Base-by-base conservation (phyloP, 495 filamentous ascomycete genomes). In the Talaromyces ruber region DNA sequence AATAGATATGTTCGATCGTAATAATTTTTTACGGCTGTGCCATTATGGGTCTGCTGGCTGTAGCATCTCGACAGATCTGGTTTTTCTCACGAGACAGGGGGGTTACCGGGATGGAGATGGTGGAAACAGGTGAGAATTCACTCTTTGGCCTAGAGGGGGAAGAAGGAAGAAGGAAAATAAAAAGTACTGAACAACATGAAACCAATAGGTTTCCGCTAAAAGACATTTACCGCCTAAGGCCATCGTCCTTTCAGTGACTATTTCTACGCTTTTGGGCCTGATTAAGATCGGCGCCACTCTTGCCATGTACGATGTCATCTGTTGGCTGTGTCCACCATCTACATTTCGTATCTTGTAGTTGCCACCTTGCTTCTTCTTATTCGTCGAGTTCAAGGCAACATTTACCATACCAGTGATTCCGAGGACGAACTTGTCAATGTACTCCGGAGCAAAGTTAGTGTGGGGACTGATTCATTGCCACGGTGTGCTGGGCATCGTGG, bases 1-100 rank as follows among this genome's bases (percentile, higher is more conserved):
- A 2, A 79, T 76, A 39, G 72, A 78, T 84, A 73, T 81, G 78
- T 2, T 70, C 70, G 14, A 76, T 86, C 25, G 66, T 85, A 25
- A 69, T 82, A 7, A 63, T 86, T 12, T 74, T 81, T 6, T 65
- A 81, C 4, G 74, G 78, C 14, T 76, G 73, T 26, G 79, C 79
- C 16, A 75, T 76, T 1, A 76, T 85, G 60, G 82, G 76, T 60
- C 76, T 80, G 58, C 77, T 84, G 16, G 79, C 83, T 4, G 83
- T 82, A 0, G 78, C 82, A 14, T 84, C 82, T 6, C 74, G 83
- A 1, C 83, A 85, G 70, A 72, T 84, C 0, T 84, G 77, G 77
- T 79, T 81, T 7, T 86, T 83, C 68, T 81, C 82, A 3, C 72
- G 84, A 21, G 83, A 85, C 62, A 64, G 72, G 16, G 83, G 84